These are phyloP conservation scores for Tricholoma sp. DNA, from an alignment of 768 basidiomycete species.

Conservation along the genomic window DNA sequence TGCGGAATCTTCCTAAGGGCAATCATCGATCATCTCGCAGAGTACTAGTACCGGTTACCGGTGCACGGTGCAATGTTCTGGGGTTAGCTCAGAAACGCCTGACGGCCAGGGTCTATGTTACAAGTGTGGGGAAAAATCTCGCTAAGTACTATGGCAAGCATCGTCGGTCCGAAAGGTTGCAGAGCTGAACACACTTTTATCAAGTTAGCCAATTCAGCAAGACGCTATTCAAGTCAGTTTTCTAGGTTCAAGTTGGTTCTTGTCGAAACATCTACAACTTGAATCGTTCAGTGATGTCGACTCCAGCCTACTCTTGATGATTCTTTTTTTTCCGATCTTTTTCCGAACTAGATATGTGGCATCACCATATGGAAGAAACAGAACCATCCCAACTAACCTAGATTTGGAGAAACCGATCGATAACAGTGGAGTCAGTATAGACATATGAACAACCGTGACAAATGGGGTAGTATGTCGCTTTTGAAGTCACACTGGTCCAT, in stretches of 20 bases:
- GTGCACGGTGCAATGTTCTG: too few species aligned
- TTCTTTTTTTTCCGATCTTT: not conserved
- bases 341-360: not conserved
- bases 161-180: not conserved
- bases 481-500: not conserved
- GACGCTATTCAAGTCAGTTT: not conserved
- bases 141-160: not conserved
- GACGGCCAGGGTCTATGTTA: too few species aligned
- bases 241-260: not conserved
- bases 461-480: conserved; percentile 1
- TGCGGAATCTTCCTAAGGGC: too few species aligned
- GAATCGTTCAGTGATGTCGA: not conserved
- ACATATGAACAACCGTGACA: not conserved
- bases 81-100: too few species aligned
- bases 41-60: too few species aligned
- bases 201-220: not conserved
- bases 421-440: not conserved
- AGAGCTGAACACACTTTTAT: not conserved
- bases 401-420: not conserved
- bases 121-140: not conserved
- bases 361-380: not conserved
- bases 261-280: not conserved
- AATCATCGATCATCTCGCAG: too few species aligned
- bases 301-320: not conserved
- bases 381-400: not conserved